A percentile compares a stretch with the other conserved stretches of the same genome.
Evolutionary conservation across 2,329 filamentous ascomycete species (phyloP).

Genomic region (Podosphaera xanthii): DNA sequence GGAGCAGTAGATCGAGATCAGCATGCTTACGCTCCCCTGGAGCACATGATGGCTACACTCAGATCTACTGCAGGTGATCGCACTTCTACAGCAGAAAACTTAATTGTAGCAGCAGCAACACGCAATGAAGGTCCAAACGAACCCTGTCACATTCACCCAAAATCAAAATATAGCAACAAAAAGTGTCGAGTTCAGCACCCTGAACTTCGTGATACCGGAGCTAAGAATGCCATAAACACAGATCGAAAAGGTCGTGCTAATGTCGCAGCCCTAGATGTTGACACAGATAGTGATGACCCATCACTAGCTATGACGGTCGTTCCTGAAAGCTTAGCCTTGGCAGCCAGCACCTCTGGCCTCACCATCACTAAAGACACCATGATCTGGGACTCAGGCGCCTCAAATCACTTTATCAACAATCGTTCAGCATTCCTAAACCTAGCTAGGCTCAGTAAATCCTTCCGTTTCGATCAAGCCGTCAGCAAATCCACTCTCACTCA

Average conservation of each 20-base stretch:
- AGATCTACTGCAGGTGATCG: not conserved
- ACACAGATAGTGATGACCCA: not conserved
- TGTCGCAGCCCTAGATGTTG: not conserved
- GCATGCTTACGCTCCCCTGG: not conserved
- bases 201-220: not conserved
- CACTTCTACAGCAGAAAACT: not conserved
- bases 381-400: not conserved
- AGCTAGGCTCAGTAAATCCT: too few relatives aligned
- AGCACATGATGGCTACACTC: not conserved
- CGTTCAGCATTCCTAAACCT: not conserved
- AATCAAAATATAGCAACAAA: not conserved
- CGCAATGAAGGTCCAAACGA: not conserved
- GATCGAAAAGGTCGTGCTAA: not conserved
- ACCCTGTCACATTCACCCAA: not conserved
- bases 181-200: not conserved
- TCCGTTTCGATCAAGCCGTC: too few relatives aligned
- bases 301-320: not conserved
- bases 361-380: not conserved
- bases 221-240: not conserved
- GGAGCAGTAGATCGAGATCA: not conserved
- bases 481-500: too few relatives aligned
- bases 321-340: not conserved
- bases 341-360: not conserved
- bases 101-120: not conserved
- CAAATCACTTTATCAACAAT: not conserved